Evolutionary conservation across 2,329 filamentous ascomycete species (phyloP).

Genomic region (Thielaviopsis euricoi): DNA sequence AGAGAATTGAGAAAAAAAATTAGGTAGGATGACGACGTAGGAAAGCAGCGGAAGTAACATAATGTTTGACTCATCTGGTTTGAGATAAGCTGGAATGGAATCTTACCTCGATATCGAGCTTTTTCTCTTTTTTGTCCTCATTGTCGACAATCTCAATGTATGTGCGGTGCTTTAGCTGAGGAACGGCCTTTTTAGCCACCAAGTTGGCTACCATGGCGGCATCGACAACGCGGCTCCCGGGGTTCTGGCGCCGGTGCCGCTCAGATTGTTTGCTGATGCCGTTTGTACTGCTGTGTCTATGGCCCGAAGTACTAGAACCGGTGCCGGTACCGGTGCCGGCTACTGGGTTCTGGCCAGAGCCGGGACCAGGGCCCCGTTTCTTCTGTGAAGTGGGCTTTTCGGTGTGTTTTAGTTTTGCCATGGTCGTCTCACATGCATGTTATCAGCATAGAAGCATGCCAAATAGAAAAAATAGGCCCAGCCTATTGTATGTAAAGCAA

Average conservation of each 20-base stretch:
- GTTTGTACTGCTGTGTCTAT: too few relatives aligned
- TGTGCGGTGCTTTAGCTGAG: slow-evolving; percentile 39
- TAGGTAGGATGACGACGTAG: too few relatives aligned
- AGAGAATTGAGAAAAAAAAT: too few relatives aligned
- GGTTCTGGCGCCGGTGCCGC: neutral
- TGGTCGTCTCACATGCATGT: neutral
- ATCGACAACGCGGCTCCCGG: neutral
- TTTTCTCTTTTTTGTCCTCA: slow-evolving; percentile 41
- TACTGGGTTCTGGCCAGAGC: too few relatives aligned
- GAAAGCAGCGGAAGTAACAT: too few relatives aligned
- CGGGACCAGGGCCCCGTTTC: too few relatives aligned
- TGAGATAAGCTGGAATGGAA: neutral
- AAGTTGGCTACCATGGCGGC: slow-evolving; percentile 13
- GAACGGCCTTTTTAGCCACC: slow-evolving; percentile 22
- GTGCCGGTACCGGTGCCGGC: too few relatives aligned
- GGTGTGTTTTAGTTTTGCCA: neutral
- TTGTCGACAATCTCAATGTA: slow-evolving; percentile 51
- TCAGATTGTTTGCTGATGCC: neutral
- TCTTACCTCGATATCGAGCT: slow-evolving; percentile 43
- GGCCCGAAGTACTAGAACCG: too few relatives aligned
- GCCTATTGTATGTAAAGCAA: too few relatives aligned
- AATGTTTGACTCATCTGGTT: neutral
- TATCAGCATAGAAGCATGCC: too few relatives aligned
- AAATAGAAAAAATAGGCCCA: too few relatives aligned
- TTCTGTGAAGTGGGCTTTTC: neutral